Percentiles rank a stretch among this genome's conserved stretches.
Evolutionary conservation across 106 monocot species (phyloP).

Genomic region (Phalaenopsis equestris): DNA sequence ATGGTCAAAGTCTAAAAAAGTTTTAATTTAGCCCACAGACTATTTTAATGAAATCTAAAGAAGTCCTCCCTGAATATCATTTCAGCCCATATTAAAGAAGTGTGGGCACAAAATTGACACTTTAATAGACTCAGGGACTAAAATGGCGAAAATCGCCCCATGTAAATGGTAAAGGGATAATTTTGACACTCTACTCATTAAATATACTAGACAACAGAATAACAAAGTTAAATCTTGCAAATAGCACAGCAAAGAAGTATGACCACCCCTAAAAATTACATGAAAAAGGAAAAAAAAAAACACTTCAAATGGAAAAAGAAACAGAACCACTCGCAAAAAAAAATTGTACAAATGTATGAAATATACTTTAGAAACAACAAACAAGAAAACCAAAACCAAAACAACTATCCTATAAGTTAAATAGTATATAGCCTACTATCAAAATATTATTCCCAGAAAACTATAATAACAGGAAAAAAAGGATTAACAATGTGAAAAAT

Average conservation of each 20-base stretch:
- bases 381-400: not conserved
- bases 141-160: no score
- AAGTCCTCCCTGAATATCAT: no score
- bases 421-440: not conserved
- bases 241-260: not conserved
- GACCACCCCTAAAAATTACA: not conserved
- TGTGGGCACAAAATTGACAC: no score
- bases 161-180: no score
- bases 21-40: no score
- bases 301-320: not conserved
- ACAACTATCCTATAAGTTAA: not conserved
- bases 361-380: not conserved
- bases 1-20: no score
- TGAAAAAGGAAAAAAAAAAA: not conserved
- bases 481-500: not conserved
- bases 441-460: not conserved
- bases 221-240: not conserved
- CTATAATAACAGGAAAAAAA: not conserved
- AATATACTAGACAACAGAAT: not conserved
- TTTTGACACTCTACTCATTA: not conserved
- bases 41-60: no score
- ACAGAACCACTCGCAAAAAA: not conserved
- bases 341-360: not conserved
- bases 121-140: no score
- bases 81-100: no score